These are phyloP conservation scores for Rhizoclosmatium sp. DNA, from an alignment of 192 early-diverging fungal species.

Conservation along the genomic window DNA sequence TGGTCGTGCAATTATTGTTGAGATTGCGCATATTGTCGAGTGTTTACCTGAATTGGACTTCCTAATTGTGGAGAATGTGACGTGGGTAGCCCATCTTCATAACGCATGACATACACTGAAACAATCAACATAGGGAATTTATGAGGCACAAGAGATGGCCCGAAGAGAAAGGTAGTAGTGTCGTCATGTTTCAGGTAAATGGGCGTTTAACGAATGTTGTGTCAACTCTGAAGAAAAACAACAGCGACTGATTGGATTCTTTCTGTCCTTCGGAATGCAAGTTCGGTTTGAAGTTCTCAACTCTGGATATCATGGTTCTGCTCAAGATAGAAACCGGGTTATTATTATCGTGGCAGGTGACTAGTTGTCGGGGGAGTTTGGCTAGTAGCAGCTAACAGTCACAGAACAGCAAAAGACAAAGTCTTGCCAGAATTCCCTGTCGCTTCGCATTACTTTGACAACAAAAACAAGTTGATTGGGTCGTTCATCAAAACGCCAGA, in stretches of 20 bases:
- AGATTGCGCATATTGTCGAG: conserved; percentile 16
- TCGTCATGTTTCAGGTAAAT: conserved; percentile 26
- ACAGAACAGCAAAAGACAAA: conserved; percentile 17
- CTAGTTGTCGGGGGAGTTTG: not conserved
- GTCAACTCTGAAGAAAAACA: not conserved
- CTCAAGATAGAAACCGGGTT: conserved; percentile 19
- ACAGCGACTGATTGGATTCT: not conserved
- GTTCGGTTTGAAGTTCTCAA: conserved; percentile 13
- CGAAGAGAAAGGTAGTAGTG: not conserved
- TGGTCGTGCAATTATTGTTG: conserved; percentile 18
- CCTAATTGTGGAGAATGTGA: conserved; percentile 24
- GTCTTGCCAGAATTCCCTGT: conserved; percentile 9
- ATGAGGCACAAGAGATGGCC: not conserved
- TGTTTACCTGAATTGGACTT: not conserved
- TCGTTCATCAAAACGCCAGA: not conserved
- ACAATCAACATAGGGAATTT: conserved; percentile 18
- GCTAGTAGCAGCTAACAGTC: not conserved
- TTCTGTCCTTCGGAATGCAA: conserved; percentile 26
- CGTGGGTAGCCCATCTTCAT: conserved; percentile 7
- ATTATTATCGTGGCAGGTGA: conserved; percentile 16
- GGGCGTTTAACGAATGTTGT: not conserved
- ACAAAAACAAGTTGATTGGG: not conserved
- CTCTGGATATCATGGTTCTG: conserved; percentile 11
- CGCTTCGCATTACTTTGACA: conserved; percentile 14
- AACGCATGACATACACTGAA: not conserved